Conservation (phyloP, 805 yeast genomes). For the Vanderwaltozyma tropicalis region DNA sequence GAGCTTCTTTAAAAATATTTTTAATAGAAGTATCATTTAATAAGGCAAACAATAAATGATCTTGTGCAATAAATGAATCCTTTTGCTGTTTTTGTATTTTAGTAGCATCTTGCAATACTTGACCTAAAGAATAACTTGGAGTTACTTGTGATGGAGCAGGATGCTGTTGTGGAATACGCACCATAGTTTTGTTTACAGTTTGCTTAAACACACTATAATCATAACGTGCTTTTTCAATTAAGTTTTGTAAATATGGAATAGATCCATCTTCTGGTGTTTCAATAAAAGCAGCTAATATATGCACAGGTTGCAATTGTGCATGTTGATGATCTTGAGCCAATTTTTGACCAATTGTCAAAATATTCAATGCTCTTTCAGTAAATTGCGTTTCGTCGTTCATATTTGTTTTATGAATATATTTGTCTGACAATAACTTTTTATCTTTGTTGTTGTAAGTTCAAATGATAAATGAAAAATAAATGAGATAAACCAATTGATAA, state of each 20-base stretch:
- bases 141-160: constrained; percentile 82
- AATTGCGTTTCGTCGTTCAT: constrained; percentile 54
- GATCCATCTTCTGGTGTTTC: constrained; percentile 46
- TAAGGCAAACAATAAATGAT: constrained; percentile 78
- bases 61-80: constrained; percentile 88
- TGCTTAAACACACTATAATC: constrained; percentile 79
- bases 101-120: constrained; percentile 60
- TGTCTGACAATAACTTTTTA: too few species aligned
- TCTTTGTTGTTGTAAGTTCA: too few species aligned
- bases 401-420: too few species aligned
- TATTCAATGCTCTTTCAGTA: constrained; percentile 84
- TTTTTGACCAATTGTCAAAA: constrained; percentile 68
- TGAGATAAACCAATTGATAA: too few species aligned
- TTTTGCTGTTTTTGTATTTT: constrained; percentile 80
- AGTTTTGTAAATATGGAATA: constrained; percentile 62
- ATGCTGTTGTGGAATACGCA: constrained; percentile 73
- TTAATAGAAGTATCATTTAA: constrained; percentile 68
- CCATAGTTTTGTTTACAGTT: constrained; percentile 68
- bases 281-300: constrained; percentile 84
- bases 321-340: constrained; percentile 79
- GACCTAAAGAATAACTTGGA: constrained; percentile 67
- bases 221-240: constrained; percentile 75
- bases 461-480: too few species aligned
- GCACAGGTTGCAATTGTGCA: constrained; percentile 78
- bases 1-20: constrained; percentile 59